Conservation (phyloP, 768 basidiomycete genomes). For the Dendrothele bispora region DNA sequence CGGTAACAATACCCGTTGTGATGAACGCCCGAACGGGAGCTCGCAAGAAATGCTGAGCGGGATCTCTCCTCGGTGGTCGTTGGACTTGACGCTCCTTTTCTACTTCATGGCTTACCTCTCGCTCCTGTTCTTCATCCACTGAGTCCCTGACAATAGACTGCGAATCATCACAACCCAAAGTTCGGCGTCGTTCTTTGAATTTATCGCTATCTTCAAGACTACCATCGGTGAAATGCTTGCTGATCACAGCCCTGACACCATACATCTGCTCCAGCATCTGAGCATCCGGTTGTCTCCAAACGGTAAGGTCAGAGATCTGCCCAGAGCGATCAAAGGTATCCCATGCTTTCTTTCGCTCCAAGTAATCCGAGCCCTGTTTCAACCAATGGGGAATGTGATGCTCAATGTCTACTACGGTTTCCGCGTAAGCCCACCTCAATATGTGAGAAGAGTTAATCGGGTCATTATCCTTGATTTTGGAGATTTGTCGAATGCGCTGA, state of each 20-base stretch:
- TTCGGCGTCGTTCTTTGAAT: conserved; percentile 12
- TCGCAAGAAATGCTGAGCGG: conserved; percentile 29
- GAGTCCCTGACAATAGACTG: too few species aligned
- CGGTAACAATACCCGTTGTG: conserved; percentile 21
- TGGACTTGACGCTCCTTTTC: conserved; percentile 41
- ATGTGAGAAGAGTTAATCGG: conserved; percentile 24
- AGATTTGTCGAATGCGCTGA: conserved; percentile 29
- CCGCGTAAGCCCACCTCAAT: conserved; percentile 41
- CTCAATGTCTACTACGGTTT: conserved; percentile 43
- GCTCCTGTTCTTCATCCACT: conserved; percentile 51
- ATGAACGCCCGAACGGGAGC: conserved; percentile 28
- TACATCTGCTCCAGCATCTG: conserved; percentile 36
- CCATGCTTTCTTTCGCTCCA: conserved; percentile 23
- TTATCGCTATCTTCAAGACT: conserved; percentile 23
- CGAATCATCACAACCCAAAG: conserved; percentile 16
- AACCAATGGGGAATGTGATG: conserved; percentile 41
- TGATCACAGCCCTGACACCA: conserved; percentile 1
- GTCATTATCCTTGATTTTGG: conserved; percentile 8
- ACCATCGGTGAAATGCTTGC: conserved; percentile 1
- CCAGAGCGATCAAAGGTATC: neutral
- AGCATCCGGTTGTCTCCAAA: conserved; percentile 42
- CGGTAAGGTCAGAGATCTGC: neutral
- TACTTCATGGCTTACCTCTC: conserved; percentile 43
- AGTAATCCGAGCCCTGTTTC: conserved; percentile 37
- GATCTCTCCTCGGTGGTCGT: conserved; percentile 27